These are phyloP conservation scores for Diddensiella caesifluorescens DNA, from an alignment of 805 yeast genomes.

Conservation along the genomic window DNA sequence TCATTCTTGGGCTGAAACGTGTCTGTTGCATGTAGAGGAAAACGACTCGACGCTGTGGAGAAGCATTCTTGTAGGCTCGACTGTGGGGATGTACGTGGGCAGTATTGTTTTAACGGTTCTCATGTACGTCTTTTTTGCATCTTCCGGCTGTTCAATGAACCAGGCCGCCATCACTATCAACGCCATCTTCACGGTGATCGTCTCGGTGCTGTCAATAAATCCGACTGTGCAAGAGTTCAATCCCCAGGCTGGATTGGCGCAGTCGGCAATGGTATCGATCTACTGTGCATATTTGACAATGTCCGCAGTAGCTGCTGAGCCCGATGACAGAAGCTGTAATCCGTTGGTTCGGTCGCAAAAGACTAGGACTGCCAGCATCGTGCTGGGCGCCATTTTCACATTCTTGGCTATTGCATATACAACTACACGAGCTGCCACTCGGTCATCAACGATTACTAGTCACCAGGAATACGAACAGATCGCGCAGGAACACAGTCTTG, in stretches of 20 bases:
- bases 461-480: slow-evolving; percentile 43
- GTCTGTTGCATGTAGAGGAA: slow-evolving; percentile 83
- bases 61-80: slow-evolving; percentile 75
- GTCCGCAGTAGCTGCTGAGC: slow-evolving; percentile 93
- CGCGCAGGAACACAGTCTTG: slow-evolving; percentile 35
- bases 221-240: slow-evolving; percentile 86
- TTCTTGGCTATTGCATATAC: slow-evolving; percentile 95
- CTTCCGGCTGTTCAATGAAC: slow-evolving; percentile 79
- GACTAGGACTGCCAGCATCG: slow-evolving; percentile 81
- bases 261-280: slow-evolving; percentile 89
- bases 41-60: slow-evolving; percentile 71
- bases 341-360: slow-evolving; percentile 87
- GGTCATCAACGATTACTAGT: slow-evolving; percentile 49
- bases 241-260: slow-evolving; percentile 95
- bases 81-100: slow-evolving; percentile 74
- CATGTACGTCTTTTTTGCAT: slow-evolving; percentile 81
- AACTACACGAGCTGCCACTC: slow-evolving; percentile 93
- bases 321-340: slow-evolving; percentile 88
- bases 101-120: slow-evolving; percentile 65
- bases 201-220: slow-evolving; percentile 67
- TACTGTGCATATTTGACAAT: slow-evolving; percentile 88
- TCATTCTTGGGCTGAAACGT: slow-evolving; percentile 97
- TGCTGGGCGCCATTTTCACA: slow-evolving; percentile 89
- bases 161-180: slow-evolving; percentile 80
- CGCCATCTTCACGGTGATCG: slow-evolving; percentile 55